These are phyloP conservation scores for Candida namnaoensis DNA, from an alignment of 805 yeast genomes.

Conservation along the genomic window DNA sequence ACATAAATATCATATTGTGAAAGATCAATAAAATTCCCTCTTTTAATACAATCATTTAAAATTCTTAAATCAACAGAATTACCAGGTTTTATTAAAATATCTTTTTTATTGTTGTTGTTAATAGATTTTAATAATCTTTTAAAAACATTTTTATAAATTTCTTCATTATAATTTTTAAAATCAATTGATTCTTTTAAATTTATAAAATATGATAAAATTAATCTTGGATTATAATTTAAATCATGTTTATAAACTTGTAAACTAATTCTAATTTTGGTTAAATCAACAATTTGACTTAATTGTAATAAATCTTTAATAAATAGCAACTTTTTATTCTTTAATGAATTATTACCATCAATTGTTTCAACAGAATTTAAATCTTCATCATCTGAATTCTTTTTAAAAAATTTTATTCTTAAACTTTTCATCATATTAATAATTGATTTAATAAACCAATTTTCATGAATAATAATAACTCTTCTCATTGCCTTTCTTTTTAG, in stretches of 20 bases:
- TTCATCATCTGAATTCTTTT: slow-evolving; percentile 8
- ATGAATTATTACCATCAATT: slow-evolving; percentile 1
- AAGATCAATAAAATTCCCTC: slow-evolving; percentile 50
- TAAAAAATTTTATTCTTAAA: slow-evolving; percentile 37
- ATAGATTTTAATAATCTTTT: slow-evolving; percentile 37
- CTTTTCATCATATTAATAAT: slow-evolving; percentile 64
- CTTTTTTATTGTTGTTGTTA: slow-evolving; percentile 14
- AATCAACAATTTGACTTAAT: slow-evolving; percentile 41
- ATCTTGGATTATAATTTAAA: slow-evolving; percentile 37
- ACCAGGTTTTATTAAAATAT: slow-evolving; percentile 46
- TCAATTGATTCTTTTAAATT: slow-evolving; percentile 19
- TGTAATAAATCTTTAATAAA: background rate
- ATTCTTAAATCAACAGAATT: slow-evolving; percentile 35
- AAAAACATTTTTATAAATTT: slow-evolving; percentile 41
- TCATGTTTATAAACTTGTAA: slow-evolving; percentile 68
- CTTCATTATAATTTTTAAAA: slow-evolving; percentile 26
- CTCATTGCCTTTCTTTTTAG: slow-evolving; percentile 42
- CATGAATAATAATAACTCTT: slow-evolving; percentile 77
- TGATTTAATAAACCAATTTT: slow-evolving; percentile 81
- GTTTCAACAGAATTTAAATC: background rate
- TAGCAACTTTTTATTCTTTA: background rate
- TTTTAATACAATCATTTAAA: slow-evolving; percentile 37
- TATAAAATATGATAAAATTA: slow-evolving; percentile 35
- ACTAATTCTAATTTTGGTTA: slow-evolving; percentile 68
- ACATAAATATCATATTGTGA: slow-evolving; percentile 55